Percentiles rank a stretch among this genome's conserved stretches.
phyloP scores from a whole-genome alignment of 805 yeast species.

The Candida piceae region DNA sequence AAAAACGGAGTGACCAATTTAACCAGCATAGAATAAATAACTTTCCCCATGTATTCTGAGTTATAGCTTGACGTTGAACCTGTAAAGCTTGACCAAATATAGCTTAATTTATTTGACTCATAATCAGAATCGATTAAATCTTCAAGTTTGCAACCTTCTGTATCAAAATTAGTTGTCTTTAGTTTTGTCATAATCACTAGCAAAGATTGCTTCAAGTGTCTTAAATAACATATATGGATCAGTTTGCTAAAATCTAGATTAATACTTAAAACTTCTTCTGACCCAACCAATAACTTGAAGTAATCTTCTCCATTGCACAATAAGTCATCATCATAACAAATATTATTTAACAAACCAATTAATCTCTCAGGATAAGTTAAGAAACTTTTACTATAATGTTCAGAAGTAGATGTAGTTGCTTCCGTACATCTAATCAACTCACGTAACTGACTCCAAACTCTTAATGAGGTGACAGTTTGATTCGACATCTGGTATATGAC shows the following conservation, averaged over 20 bases:
- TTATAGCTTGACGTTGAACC: slow-evolving; percentile 17
- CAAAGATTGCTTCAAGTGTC: slow-evolving; percentile 48
- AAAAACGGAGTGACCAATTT: slow-evolving; percentile 60
- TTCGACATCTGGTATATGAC: slow-evolving; percentile 55
- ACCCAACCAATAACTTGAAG: slow-evolving; percentile 47
- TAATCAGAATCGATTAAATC: slow-evolving; percentile 10
- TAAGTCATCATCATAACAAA: slow-evolving; percentile 33
- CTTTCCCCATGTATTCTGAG: slow-evolving; percentile 28
- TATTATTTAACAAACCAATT: slow-evolving; percentile 51
- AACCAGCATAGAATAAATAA: slow-evolving; percentile 49
- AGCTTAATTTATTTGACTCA: slow-evolving; percentile 10
- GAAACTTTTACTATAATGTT: slow-evolving; percentile 11
- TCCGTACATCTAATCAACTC: slow-evolving; percentile 27
- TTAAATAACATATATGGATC: slow-evolving; percentile 43
- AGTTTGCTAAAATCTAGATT: slow-evolving; percentile 44
- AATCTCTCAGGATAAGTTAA: slow-evolving; percentile 27
- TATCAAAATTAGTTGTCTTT: slow-evolving; percentile 2
- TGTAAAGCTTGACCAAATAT: slow-evolving; percentile 20
- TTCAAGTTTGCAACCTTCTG: slow-evolving; percentile 4
- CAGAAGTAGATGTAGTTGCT: slow-evolving; percentile 14
- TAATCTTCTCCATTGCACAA: slow-evolving; percentile 40
- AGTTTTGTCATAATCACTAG: slow-evolving; percentile 18
- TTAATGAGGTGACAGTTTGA: slow-evolving; percentile 53
- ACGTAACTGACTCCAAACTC: slow-evolving; percentile 37
- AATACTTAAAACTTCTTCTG: slow-evolving; percentile 42